Base-by-base conservation (phyloP, 257 asterid genomes). In the Ophiorrhiza pumila region DNA sequence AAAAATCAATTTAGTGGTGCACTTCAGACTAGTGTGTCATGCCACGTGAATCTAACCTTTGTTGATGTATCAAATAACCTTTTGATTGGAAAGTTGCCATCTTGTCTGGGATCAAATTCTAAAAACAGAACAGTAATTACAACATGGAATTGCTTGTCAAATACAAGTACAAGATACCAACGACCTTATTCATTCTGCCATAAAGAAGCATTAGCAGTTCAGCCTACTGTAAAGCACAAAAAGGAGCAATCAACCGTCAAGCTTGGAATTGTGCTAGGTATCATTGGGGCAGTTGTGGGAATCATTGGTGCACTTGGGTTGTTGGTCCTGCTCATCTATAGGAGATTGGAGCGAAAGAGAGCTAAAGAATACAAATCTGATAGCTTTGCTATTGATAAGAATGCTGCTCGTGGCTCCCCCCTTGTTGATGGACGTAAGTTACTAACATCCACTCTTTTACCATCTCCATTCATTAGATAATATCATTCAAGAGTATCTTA, bases 141-240 rank as follows among this genome's bases (percentile, higher is more conserved):
- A 55, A 47, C 84, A 65, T 87, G 90, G 88, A 95, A 95, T 65
- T 95, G 99, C 69, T 71, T 95, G 78, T 82, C 87, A 3, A 89
- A 86, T 71, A 77, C 96, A 23, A 85, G 80, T 64, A 84, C 93
- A 3, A 89, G 81, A 80, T 85, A 83, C 61, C 99, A 95, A 68
- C 82, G 87, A 53, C 78, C 89, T 11, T 22, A 29, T 47, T 76
- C 96, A 27, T 95, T 80, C 77, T 95, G 99, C 73, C 94, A 87
- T 13, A 92, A 89, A 47, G 91, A 92, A 71, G 99, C 99, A n/a
- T 34, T 95, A 41, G 98, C 98, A 25, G 97, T 95, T 60, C 78
- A 82, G 87, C 99, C 99, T 23, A 83, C 85, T 37, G 65, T 69
- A 49, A 85, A 65, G 65, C 68, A 53, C 22, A 56, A 75, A 32